Evolutionary conservation across 1,284 basidiomycete species (phyloP).

Genomic region (Cutaneotrichosporon sp.): DNA sequence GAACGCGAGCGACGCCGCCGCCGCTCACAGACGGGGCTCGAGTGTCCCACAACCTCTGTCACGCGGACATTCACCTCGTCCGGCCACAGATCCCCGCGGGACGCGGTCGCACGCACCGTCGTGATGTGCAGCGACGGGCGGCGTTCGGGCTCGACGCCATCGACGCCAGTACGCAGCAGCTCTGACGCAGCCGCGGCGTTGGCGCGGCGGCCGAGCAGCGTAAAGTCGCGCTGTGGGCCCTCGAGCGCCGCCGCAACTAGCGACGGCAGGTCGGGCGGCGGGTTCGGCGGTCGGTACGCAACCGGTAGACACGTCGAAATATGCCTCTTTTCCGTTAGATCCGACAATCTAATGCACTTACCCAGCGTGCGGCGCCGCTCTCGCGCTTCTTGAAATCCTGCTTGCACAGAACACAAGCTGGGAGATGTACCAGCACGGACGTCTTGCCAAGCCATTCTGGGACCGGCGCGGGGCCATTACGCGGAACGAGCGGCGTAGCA

Average conservation of each 20-base stretch:
- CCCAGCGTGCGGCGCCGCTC: conserved; percentile 39
- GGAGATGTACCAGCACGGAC: conserved; percentile 21
- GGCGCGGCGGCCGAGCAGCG: conserved; percentile 11
- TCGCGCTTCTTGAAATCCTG: conserved; percentile 28
- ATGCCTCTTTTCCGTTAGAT: conserved; percentile 27
- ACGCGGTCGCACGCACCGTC: conserved; percentile 27
- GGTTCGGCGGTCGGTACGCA: conserved; percentile 35
- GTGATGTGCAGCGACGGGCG: conserved; percentile 16
- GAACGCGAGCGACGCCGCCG: neutral
- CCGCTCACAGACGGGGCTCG: neutral
- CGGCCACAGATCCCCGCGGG: conserved; percentile 25
- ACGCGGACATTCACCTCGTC: conserved; percentile 31
- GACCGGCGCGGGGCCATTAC: conserved; percentile 10
- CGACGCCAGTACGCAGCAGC: neutral
- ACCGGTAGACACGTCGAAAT: conserved; percentile 39
- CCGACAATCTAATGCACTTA: conserved; percentile 13
- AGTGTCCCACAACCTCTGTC: conserved; percentile 21
- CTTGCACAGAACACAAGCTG: conserved; percentile 32
- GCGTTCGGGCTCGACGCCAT: neutral
- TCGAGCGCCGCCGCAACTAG: conserved; percentile 28
- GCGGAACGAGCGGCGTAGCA: neutral
- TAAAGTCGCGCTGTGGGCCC: conserved; percentile 3
- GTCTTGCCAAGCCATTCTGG: conserved; percentile 37
- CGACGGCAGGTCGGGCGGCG: conserved; percentile 32
- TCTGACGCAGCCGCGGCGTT: conserved; percentile 5